phyloP scores from a whole-genome alignment of 2,329 filamentous ascomycete genomes.

The Bipolaris victoriae region DNA sequence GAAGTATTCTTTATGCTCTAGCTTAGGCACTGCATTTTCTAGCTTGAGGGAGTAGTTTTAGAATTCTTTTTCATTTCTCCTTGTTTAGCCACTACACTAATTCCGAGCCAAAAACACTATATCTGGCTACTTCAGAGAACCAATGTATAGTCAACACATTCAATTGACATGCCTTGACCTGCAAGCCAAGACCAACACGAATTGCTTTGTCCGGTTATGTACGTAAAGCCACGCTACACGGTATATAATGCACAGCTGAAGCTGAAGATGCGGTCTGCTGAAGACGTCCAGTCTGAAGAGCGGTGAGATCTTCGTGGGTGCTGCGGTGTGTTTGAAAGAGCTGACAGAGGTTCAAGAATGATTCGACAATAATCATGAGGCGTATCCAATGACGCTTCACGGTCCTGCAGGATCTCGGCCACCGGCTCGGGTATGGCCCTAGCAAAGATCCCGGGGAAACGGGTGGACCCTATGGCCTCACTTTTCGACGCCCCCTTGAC shows the following conservation, averaged over 20 bases:
- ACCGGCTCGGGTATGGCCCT: neutral
- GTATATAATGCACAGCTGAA: neutral
- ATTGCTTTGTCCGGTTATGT: slow-evolving; percentile 3
- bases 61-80: no score
- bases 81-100: no score
- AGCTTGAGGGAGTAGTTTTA: no score
- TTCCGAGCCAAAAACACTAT: no score
- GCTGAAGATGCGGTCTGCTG: neutral
- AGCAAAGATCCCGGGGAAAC: slow-evolving; percentile 10
- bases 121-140: no score
- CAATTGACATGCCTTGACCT: neutral
- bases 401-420: slow-evolving; percentile 4
- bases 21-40: no score
- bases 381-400: neutral
- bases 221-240: neutral
- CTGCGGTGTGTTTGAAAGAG: neutral
- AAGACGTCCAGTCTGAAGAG: neutral
- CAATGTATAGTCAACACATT: no score
- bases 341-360: neutral
- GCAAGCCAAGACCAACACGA: neutral
- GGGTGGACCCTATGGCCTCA: slow-evolving; percentile 2
- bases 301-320: neutral
- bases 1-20: no score
- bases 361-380: neutral
- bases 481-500: neutral